These are phyloP conservation scores for Helenozyma rhizophorensis DNA, from an alignment of 805 yeast genomes.

Conservation along the genomic window DNA sequence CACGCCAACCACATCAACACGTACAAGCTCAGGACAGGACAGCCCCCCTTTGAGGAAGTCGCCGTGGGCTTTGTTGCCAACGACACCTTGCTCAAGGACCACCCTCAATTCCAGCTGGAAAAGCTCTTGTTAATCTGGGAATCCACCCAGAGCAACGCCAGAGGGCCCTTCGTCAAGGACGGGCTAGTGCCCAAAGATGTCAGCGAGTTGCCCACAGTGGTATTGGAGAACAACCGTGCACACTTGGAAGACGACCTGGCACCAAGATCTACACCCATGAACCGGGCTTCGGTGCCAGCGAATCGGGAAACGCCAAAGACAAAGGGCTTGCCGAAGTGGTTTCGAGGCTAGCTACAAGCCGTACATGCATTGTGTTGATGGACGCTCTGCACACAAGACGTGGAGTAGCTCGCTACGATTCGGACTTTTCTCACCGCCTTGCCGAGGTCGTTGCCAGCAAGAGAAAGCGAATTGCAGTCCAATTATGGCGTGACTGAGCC, in stretches of 20 bases:
- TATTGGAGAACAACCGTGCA: slow-evolving; percentile 29
- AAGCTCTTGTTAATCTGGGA: slow-evolving; percentile 37
- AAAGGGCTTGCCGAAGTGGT: slow-evolving; percentile 16
- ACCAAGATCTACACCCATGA: no score
- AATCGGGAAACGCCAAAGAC: slow-evolving; percentile 2
- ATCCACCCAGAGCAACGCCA: slow-evolving; percentile 6
- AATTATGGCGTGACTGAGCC: no score
- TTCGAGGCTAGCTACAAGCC: no score
- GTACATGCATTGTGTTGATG: no score
- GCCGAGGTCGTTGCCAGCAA: no score
- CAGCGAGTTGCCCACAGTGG: slow-evolving; percentile 32
- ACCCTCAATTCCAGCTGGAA: slow-evolving; percentile 29
- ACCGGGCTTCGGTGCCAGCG: no score
- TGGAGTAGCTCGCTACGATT: no score
- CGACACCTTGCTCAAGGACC: slow-evolving; percentile 20
- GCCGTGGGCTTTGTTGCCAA: slow-evolving; percentile 26
- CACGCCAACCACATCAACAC: slow-evolving; percentile 23
- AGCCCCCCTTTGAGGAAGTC: slow-evolving; percentile 35
- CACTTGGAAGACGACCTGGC: slow-evolving; percentile 30
- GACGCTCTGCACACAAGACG: no score
- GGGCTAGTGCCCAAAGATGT: slow-evolving; percentile 19
- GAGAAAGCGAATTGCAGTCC: no score
- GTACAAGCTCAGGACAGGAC: slow-evolving; percentile 30
- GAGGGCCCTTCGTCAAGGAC: slow-evolving; percentile 26
- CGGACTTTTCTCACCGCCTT: no score